phyloP scores from a whole-genome alignment of 495 filamentous ascomycete species.

The Rhypophila decipiens region DNA sequence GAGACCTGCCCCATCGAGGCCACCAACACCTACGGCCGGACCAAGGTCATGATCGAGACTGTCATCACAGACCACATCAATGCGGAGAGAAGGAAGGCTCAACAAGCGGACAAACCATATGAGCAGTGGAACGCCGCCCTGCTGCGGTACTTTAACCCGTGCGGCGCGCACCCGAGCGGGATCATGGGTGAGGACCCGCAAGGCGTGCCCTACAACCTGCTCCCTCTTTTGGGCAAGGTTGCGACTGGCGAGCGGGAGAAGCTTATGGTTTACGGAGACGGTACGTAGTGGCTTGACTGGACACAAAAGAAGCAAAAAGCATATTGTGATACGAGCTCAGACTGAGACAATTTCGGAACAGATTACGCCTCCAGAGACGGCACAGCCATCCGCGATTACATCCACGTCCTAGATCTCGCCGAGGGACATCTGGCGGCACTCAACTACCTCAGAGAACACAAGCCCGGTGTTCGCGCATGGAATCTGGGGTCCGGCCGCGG shows the following conservation, averaged over 20 bases:
- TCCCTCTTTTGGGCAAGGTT: conserved; percentile 90
- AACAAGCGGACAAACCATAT: conserved; percentile 69
- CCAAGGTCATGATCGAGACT: conserved; percentile 83
- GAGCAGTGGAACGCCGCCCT: conserved; percentile 90
- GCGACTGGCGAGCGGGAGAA: conserved; percentile 93
- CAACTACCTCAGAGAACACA: conserved; percentile 80
- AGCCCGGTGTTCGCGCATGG: conserved; percentile 93
- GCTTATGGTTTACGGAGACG: conserved; percentile 87
- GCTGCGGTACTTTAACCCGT: conserved; percentile 96
- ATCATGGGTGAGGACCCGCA: conserved; percentile 98
- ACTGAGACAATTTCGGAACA: conserved; percentile 24
- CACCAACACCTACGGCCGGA: conserved; percentile 95
- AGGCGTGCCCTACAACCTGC: conserved; percentile 91
- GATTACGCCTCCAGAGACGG: conserved; percentile 88
- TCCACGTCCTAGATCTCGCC: conserved; percentile 86
- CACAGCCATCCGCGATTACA: conserved; percentile 65
- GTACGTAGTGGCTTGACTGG: conserved; percentile 44
- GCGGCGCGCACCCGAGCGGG: conserved; percentile 87
- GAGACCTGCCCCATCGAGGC: conserved; percentile 93
- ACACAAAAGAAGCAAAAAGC: not conserved
- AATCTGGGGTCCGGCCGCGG: conserved; percentile 95
- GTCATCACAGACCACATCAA: conserved; percentile 88
- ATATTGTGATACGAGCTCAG: not conserved
- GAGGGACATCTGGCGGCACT: conserved; percentile 85
- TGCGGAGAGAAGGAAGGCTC: conserved; percentile 75